Conservation (phyloP, 2,329 filamentous ascomycete species). For the Beauveria medogensis region DNA sequence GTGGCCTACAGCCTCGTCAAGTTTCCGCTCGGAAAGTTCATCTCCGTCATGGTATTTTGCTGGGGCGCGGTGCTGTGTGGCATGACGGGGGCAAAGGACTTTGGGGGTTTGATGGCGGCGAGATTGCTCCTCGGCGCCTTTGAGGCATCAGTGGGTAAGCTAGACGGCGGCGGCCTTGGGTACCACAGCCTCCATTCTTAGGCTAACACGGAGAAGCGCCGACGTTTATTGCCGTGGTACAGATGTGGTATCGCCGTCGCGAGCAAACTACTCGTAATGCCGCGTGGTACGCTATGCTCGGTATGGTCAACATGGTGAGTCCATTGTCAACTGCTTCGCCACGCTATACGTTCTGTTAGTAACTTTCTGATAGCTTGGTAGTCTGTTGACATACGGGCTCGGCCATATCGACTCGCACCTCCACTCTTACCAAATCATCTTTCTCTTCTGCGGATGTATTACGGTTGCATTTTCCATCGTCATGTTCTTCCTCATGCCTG, state of each 20-base stretch:
- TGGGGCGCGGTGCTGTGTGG: conserved; percentile 46
- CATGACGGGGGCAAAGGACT: conserved; percentile 43
- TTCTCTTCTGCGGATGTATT: conserved; percentile 27
- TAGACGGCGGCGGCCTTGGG: no score
- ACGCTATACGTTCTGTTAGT: not conserved
- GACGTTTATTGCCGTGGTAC: conserved; percentile 23
- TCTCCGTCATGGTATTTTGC: conserved; percentile 39
- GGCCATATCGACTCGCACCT: conserved; percentile 23
- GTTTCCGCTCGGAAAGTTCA: conserved; percentile 46
- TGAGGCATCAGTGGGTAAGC: conserved; percentile 33
- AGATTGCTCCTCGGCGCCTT: conserved; percentile 39
- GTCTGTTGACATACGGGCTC: conserved; percentile 23
- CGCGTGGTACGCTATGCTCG: conserved; percentile 25
- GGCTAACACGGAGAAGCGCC: conserved; percentile 16
- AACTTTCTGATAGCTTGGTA: conserved; percentile 17
- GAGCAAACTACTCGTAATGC: conserved; percentile 26
- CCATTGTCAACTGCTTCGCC: not conserved
- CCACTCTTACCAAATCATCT: conserved; percentile 32
- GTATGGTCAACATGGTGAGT: conserved; percentile 23
- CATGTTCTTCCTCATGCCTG: conserved; percentile 50
- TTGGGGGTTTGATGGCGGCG: conserved; percentile 35
- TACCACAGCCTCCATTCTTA: not conserved
- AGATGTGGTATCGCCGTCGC: conserved; percentile 28
- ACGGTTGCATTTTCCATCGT: conserved; percentile 38
- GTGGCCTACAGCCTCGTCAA: conserved; percentile 47